Percentiles rank a stretch among this genome's conserved stretches.
Evolutionary conservation across 2,329 filamentous ascomycete genomes (phyloP).

Genomic region (Trichoderma hamatum): DNA sequence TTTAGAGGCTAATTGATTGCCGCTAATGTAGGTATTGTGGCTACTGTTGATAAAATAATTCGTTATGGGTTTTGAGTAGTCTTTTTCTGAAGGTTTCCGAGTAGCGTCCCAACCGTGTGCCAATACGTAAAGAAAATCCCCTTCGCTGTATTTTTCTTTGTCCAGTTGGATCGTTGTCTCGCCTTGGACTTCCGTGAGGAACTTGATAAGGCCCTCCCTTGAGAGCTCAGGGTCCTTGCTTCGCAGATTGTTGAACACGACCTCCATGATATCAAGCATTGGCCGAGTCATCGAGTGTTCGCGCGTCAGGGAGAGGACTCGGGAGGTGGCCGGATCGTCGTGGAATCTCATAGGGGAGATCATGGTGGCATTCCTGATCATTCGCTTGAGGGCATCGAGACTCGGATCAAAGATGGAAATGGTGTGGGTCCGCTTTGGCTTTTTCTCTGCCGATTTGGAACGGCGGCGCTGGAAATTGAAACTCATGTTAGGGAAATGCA

Average conservation of each 20-base stretch:
- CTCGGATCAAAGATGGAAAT: constrained; percentile 45
- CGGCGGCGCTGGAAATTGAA: constrained; percentile 29
- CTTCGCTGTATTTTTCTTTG: constrained; percentile 48
- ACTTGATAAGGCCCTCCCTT: constrained; percentile 48
- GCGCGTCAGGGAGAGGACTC: constrained; percentile 23
- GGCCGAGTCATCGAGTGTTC: constrained; percentile 47
- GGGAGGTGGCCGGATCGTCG: constrained; percentile 27
- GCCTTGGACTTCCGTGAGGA: constrained; percentile 55
- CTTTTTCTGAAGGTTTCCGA: constrained; percentile 52
- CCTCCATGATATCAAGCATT: constrained; percentile 53
- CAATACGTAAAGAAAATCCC: constrained; percentile 57
- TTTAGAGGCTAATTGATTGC: constrained; percentile 80
- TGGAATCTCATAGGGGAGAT: constrained; percentile 31
- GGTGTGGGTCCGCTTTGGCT: constrained; percentile 41
- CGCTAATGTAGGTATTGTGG: constrained; percentile 90
- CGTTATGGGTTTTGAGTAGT: constrained; percentile 70
- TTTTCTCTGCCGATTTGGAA: constrained; percentile 31
- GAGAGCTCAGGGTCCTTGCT: constrained; percentile 39
- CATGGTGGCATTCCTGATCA: constrained; percentile 42
- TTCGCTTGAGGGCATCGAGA: constrained; percentile 35
- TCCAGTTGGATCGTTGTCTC: constrained; percentile 43
- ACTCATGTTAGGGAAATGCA: constrained; percentile 15
- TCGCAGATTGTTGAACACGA: constrained; percentile 52
- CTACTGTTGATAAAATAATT: constrained; percentile 95
- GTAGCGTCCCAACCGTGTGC: constrained; percentile 48